Evolutionary conservation across 768 basidiomycete species (phyloP), one percentile per base, ranked within the genome.

Genomic region (Calvatia gigantea): DNA sequence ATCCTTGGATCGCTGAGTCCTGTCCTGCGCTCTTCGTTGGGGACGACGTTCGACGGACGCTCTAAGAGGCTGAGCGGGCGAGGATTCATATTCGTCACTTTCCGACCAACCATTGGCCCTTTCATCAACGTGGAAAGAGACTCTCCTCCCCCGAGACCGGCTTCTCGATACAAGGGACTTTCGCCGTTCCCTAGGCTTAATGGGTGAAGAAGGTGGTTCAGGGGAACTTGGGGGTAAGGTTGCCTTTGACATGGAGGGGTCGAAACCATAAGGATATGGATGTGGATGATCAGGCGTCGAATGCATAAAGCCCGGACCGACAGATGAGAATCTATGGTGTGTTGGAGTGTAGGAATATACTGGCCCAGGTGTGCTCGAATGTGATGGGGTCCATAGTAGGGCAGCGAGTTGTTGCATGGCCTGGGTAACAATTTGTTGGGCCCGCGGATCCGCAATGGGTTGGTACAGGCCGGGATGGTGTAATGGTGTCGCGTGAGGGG

Each of bases 191-290:
- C 58, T 65, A 5, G 64, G 58, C 43, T 69, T 65, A 45, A 55
- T 61, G 46, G 79, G 72, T 25, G 78, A 70, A 3, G 75, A 73
- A 1, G 72, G 73, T n/a, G 60, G 61, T 52, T 76, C 69, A 2
- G 82, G 78, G 3, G 82, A 80, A 39, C 78, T 78, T 4, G 84
- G 79, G 3, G 83, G 81, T n/a, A 79, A 60, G 1, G 76, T 77
- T 6, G 74, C 78, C 48, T 60, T 63, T 15, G 83, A 80, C 48
- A 75, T 69, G 37, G 69, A 69, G 2, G 82, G 78, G 52, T 81
- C 72, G 50, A 71, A 77, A 63, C 70, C 72, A 37, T 51, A 57
- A n/a, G 51, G 45, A 19, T 56, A 53, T 6, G 58, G 60, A 29
- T 44, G 53, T 27, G 33, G 67, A 58, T 64, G 67, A 56, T 52